Percentiles rank a stretch among this genome's conserved stretches.
Evolutionary conservation across 352 stramenopile species (phyloP).

Genomic region (Phytophthora agathidicida): DNA sequence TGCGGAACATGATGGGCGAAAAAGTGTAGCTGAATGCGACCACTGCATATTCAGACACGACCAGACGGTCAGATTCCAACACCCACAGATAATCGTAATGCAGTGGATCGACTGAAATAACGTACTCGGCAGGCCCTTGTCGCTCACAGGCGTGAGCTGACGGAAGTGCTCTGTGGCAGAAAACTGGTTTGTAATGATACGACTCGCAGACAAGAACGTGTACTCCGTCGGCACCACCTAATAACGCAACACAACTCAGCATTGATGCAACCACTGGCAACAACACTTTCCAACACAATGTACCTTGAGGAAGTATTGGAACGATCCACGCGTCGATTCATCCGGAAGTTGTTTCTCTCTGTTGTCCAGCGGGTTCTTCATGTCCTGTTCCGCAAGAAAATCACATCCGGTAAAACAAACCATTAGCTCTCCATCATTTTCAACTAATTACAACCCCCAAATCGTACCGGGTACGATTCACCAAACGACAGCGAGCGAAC

Average conservation of each 20-base stretch:
- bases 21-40: constrained; percentile 98
- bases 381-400: constrained; percentile 50
- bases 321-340: constrained; percentile 61
- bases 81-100: neutral
- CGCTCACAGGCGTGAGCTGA: constrained; percentile 84
- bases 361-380: constrained; percentile 84
- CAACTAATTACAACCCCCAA: too few species aligned
- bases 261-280: neutral
- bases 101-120: constrained; percentile 4
- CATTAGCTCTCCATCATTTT: too few species aligned
- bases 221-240: constrained; percentile 97
- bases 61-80: constrained; percentile 14
- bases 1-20: constrained; percentile 95
- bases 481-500: constrained; percentile 75
- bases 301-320: constrained; percentile 89
- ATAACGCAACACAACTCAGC: neutral
- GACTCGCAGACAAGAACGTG: constrained; percentile 84
- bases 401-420: neutral
- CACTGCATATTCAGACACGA: constrained; percentile 54
- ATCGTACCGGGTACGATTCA: constrained; percentile 67
- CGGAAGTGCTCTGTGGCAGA: constrained; percentile 97
- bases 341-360: constrained; percentile 61
- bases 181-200: constrained; percentile 97
- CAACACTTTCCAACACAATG: neutral
- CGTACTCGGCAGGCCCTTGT: constrained; percentile 85